Base-by-base conservation (phyloP, 352 stramenopile genomes). In the Pythium phragmiticola region DNA sequence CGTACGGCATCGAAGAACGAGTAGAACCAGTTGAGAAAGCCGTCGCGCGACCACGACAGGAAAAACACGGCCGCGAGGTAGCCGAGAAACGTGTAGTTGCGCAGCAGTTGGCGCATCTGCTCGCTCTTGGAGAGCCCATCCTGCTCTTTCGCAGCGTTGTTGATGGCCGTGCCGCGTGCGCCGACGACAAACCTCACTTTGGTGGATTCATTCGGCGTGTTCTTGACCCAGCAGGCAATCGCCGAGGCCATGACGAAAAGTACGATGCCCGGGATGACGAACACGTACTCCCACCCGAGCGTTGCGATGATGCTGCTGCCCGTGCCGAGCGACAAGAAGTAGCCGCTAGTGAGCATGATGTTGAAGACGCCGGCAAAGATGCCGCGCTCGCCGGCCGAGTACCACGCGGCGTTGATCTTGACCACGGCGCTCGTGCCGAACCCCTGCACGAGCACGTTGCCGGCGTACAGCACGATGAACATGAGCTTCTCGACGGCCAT, bases 321-420 rank as follows among this genome's bases (percentile, higher is more conserved):
- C 0, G 80, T 78, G 11, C 83, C 83, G 16, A 92, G 62, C 23
- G 83, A 88, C 16, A 92, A 54, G 55, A 84, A 92, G 68, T 89
- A 92, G 14, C 83, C 83, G 36, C 75, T 90, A 16, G 77, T 89
- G 46, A 92, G 74, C 73, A 89, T 87, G 63, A 85, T 80, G 72
- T 92, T 92, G 72, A 89, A 92, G 0, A 92, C 74, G 3, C 80
- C 83, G 0, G 83, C 70, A 63, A 92, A 92, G 43, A 89, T 67
- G 0, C 83, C 80, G 21, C 80, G 77, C 69, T 92, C 83, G 53
- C 60, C 88, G 4, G 77, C 69, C 17, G 68, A 33, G 65, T 90
- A 92, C 83, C 83, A 90, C 53, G 78, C 82, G 0, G 78, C 83
- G 49, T 92, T 90, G 68, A 92, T 92, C 72, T 92, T 92, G n/a